A percentile compares a stretch with the other conserved stretches of the same genome.
Evolutionary conservation across 768 basidiomycete species (phyloP).

Genomic region (Russula vinacea): DNA sequence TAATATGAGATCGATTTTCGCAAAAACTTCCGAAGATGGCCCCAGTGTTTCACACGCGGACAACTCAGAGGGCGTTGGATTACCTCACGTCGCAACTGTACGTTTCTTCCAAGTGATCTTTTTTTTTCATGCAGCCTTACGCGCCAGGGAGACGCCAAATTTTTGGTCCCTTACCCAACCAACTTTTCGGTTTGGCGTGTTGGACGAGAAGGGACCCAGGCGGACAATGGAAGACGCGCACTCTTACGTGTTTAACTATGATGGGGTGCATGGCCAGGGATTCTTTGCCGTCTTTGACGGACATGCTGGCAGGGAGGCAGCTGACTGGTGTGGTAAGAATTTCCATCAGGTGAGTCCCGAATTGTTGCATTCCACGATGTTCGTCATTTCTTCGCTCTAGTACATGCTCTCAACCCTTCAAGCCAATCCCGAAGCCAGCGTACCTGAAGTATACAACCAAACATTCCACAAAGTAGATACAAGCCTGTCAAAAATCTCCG

Average conservation of each 20-base stretch:
- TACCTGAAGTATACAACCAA: conserved; percentile 88
- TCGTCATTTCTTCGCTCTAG: conserved; percentile 35
- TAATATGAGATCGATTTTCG: conserved; percentile 10
- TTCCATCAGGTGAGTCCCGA: conserved; percentile 75
- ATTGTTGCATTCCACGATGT: not conserved
- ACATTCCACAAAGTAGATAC: conserved; percentile 93
- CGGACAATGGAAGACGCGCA: conserved; percentile 98
- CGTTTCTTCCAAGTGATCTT: not conserved
- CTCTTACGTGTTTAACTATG: conserved; percentile 94
- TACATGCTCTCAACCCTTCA: conserved; percentile 70
- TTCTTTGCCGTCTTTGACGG: conserved; percentile 99
- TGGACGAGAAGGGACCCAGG: conserved; percentile 86
- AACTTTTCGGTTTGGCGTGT: conserved; percentile 50
- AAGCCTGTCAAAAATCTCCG: conserved; percentile 77
- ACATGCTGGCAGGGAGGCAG: conserved; percentile 97
- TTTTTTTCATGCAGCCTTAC: conserved; percentile 9
- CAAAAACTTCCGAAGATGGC: conserved; percentile 8
- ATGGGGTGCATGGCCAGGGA: conserved; percentile 86
- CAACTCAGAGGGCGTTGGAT: not conserved
- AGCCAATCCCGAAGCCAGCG: conserved; percentile 50
- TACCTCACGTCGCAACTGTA: conserved; percentile 29
- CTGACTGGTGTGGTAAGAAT: conserved; percentile 96
- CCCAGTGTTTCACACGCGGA: conserved; percentile 15
- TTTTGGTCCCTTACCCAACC: conserved; percentile 66
- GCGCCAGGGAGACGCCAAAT: conserved; percentile 56